Evolutionary conservation across 768 basidiomycete genomes (phyloP).

Genomic region (Termitomyces sp.): DNA sequence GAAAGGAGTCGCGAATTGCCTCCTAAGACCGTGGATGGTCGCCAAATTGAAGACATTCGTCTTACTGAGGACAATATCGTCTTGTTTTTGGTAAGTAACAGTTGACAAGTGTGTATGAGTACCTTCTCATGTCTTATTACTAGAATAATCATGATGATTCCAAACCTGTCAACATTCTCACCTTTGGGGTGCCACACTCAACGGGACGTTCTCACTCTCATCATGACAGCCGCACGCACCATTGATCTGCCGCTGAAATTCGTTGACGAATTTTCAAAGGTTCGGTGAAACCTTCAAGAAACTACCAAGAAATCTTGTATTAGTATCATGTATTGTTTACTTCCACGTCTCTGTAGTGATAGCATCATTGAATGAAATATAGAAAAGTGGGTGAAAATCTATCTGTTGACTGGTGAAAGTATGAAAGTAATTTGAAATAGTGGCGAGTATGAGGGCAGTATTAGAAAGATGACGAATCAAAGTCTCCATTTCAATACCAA

Average conservation of each 20-base stretch:
- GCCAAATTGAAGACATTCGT: conserved; percentile 45
- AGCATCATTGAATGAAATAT: background rate
- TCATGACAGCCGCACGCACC: conserved; percentile 22
- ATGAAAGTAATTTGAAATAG: background rate
- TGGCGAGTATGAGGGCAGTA: too few species aligned
- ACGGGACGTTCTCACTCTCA: conserved; percentile 16
- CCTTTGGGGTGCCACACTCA: conserved; percentile 35
- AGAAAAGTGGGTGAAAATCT: background rate
- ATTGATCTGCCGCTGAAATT: background rate
- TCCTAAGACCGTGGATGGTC: conserved; percentile 37
- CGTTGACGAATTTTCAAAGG: background rate
- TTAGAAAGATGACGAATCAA: background rate
- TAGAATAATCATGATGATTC: conserved; percentile 36
- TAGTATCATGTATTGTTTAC: background rate
- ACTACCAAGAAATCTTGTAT: background rate
- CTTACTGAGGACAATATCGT: conserved; percentile 62
- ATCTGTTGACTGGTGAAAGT: background rate
- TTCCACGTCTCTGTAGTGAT: background rate
- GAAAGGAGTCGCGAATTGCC: conserved; percentile 42
- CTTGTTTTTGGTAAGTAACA: conserved; percentile 45
- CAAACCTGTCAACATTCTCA: conserved; percentile 42
- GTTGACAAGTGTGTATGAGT: background rate
- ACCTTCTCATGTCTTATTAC: background rate
- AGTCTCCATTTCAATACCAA: conserved; percentile 49
- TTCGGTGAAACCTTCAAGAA: background rate